Conservation (phyloP, 768 basidiomycete species). For the Dentipellis sp. region DNA sequence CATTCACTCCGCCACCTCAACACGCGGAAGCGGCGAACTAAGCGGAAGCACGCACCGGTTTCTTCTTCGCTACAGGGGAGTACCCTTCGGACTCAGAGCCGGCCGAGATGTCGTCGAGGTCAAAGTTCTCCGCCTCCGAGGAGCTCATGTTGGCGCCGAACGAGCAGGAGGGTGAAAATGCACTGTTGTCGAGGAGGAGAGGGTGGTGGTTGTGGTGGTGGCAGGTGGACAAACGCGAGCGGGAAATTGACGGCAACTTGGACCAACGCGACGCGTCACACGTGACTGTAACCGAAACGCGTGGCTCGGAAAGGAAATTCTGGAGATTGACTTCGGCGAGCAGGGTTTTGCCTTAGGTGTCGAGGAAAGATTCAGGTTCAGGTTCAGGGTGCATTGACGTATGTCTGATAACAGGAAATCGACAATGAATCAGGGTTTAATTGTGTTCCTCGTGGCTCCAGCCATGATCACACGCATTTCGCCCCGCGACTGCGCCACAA, state of each 20-base stretch:
- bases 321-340: no score
- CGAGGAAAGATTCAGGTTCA: no score
- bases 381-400: no score
- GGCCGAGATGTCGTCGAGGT: conserved; percentile 46
- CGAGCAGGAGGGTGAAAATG: background rate
- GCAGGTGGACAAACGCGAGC: background rate
- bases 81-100: conserved; percentile 62
- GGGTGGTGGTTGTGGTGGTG: background rate
- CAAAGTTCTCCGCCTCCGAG: conserved; percentile 63
- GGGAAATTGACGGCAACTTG: background rate
- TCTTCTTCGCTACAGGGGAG: conserved; percentile 46
- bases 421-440: no score
- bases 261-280: conserved; percentile 8
- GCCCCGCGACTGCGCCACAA: no score
- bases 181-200: background rate
- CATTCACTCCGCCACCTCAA: background rate
- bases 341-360: no score
- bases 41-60: conserved; percentile 21
- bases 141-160: conserved; percentile 46
- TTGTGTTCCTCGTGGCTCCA: no score
- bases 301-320: background rate
- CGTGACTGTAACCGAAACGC: conserved; percentile 4
- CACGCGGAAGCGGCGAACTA: conserved; percentile 6
- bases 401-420: no score
- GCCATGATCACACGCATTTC: no score